Evolutionary conservation across 805 yeast genomes (phyloP).

Genomic region (Wickerhamomyces silvicola): DNA sequence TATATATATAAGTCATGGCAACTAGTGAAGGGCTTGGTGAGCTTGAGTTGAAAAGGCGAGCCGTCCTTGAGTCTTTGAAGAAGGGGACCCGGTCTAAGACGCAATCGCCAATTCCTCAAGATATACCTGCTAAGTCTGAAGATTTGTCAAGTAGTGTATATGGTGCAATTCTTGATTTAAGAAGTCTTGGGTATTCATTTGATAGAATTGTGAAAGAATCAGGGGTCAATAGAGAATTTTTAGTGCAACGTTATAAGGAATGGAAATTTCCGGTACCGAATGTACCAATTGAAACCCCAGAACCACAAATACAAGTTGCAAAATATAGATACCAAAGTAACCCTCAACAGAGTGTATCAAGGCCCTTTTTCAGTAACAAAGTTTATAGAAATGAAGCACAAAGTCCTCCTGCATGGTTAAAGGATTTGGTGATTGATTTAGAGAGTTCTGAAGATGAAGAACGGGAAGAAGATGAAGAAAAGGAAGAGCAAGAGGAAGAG

Average conservation of each 20-base stretch:
- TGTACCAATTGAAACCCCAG: not conserved
- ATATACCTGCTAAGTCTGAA: not conserved
- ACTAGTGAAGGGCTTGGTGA: too few species aligned
- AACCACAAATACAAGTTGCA: not conserved
- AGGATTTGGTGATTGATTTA: slow-evolving; percentile 18
- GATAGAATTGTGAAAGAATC: slow-evolving; percentile 12
- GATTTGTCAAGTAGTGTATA: slow-evolving; percentile 1
- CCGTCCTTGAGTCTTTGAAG: slow-evolving; percentile 20
- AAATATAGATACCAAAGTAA: slow-evolving; percentile 1
- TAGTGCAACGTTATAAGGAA: slow-evolving; percentile 10
- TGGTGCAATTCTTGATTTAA: slow-evolving; percentile 18
- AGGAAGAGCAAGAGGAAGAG: not conserved
- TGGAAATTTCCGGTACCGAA: slow-evolving; percentile 17
- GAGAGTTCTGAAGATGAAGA: slow-evolving; percentile 15
- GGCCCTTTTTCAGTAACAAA: slow-evolving; percentile 9
- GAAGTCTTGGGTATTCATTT: slow-evolving; percentile 19
- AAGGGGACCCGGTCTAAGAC: slow-evolving; percentile 4
- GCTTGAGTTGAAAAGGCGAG: slow-evolving; percentile 17
- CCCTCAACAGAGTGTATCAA: not conserved
- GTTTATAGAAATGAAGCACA: slow-evolving; percentile 9
- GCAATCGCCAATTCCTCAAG: slow-evolving; percentile 4
- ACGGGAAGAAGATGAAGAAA: not conserved
- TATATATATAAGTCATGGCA: too few species aligned
- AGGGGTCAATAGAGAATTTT: slow-evolving; percentile 13
- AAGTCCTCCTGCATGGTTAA: slow-evolving; percentile 19